Evolutionary conservation across 2,329 filamentous ascomycete species (phyloP), one percentile per base, ranked within the genome.

Genomic region (Cryphonectria japonica): DNA sequence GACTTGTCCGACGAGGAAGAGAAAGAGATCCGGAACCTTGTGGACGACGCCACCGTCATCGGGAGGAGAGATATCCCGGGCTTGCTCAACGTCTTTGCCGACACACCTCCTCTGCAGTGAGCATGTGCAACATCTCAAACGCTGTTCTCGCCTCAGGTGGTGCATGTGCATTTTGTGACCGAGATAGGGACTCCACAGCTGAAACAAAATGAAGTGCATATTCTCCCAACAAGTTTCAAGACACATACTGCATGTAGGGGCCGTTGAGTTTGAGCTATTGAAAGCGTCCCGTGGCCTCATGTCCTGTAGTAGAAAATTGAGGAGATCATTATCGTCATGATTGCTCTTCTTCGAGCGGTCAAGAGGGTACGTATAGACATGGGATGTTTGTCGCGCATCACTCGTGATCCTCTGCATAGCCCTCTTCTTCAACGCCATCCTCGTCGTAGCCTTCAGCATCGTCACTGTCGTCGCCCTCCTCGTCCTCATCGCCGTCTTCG

Each of bases 401-500:
- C 60, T 73, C 69, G 37, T 67, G 71, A 61, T 72, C 71, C 63
- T 73, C 72, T 3, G 32, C 69, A 22, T 75, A 78, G 2, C 74
- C 78, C 1, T 77, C 79, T 1, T 73, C 78, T 26, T 72, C 71
- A 13, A 46, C 60, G 2, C 77, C 80, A 1, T 76, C 80, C 0
- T 76, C 80, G 0, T 77, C 79, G 0, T 78, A 69, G 11, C 67
- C 81, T 0, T 81, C 83, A 0, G 78, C 82, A 0, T 80, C 82
- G 2, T 82, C 82, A 0, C 80, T 82, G 0, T 82, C 83, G 0
- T 81, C 84, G 0, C 81, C 84, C 0, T 79, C 83, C 0, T 80
- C 83, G 0, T 82, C 84, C 0, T 84, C 84, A 2, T 84, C 87
- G 2, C 43, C 46, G 46, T 87, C 87, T 0, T 86, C 87, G 1